These are phyloP conservation scores for Coemansia sp. DNA, from an alignment of 192 early-diverging fungal genomes.

Conservation along the genomic window DNA sequence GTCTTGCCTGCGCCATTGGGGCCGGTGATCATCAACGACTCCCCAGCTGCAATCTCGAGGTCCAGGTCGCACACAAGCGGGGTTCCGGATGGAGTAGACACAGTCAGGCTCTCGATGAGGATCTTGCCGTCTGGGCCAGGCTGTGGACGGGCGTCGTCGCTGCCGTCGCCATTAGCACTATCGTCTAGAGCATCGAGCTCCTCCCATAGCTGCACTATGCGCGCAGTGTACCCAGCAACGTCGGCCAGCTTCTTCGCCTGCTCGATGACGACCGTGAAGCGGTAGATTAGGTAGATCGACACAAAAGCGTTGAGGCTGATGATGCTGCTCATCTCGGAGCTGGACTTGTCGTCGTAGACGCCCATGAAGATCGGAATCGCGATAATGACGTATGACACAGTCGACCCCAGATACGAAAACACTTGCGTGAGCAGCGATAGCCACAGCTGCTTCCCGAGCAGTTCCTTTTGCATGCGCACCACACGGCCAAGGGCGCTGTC, in stretches of 20 bases:
- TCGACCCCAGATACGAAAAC: conserved; percentile 77
- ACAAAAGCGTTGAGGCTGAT: conserved; percentile 84
- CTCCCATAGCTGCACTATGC: conserved; percentile 82
- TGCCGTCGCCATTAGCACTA: neutral
- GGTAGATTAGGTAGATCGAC: conserved; percentile 82
- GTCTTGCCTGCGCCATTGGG: conserved; percentile 88
- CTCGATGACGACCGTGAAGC: conserved; percentile 72
- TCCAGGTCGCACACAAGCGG: conserved; percentile 52
- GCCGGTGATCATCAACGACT: conserved; percentile 68
- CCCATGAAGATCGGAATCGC: conserved; percentile 82
- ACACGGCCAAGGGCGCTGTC: conserved; percentile 60
- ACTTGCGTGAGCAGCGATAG: conserved; percentile 60
- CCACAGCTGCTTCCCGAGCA: conserved; percentile 58
- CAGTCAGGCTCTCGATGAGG: conserved; percentile 18
- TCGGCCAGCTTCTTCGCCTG: conserved; percentile 72
- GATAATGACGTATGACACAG: conserved; percentile 80
- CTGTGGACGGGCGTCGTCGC: neutral
- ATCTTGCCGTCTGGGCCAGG: conserved; percentile 5
- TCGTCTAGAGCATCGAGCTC: conserved; percentile 54
- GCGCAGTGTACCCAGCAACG: conserved; percentile 80
- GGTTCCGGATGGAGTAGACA: conserved; percentile 26
- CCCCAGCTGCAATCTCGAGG: conserved; percentile 55
- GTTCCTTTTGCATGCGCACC: conserved; percentile 57
- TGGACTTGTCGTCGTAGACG: conserved; percentile 69
- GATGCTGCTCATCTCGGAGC: conserved; percentile 71